Evolutionary conservation across 805 yeast species (phyloP).

Genomic region (Tetrapisispora taiwanensis): DNA sequence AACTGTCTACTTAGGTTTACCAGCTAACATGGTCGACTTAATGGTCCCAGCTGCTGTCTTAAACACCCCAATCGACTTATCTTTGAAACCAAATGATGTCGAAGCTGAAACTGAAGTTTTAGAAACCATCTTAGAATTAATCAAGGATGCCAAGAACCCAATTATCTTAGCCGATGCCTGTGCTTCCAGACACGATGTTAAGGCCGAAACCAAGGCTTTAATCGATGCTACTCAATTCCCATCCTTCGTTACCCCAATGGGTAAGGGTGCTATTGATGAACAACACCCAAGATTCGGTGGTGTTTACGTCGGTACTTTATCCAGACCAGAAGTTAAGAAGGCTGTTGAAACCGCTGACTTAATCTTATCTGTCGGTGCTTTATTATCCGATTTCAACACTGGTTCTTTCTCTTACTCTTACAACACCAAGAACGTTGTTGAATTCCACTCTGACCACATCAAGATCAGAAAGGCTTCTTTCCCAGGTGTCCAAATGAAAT

Average conservation of each 20-base stretch:
- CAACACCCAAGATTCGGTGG: conserved; percentile 68
- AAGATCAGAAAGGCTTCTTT: conserved; percentile 60
- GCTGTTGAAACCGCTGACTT: conserved; percentile 68
- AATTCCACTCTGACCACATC: conserved; percentile 69
- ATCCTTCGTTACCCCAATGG: conserved; percentile 82
- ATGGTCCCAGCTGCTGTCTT: conserved; percentile 47
- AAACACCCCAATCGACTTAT: conserved; percentile 54
- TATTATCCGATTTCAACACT: conserved; percentile 81
- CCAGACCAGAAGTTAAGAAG: conserved; percentile 60
- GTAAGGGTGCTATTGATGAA: conserved; percentile 73
- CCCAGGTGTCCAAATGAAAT: conserved; percentile 66
- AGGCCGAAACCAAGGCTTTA: conserved; percentile 49
- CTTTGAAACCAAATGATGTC: conserved; percentile 46
- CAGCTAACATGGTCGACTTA: conserved; percentile 69
- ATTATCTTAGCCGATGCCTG: conserved; percentile 78
- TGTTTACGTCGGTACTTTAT: conserved; percentile 75
- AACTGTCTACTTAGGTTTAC: conserved; percentile 76
- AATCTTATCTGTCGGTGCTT: conserved; percentile 69
- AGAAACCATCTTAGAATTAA: conserved; percentile 40
- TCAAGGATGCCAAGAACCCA: conserved; percentile 55
- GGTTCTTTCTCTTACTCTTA: conserved; percentile 75
- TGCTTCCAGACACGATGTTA: conserved; percentile 66
- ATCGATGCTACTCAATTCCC: conserved; percentile 67
- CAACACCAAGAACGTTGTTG: conserved; percentile 64
- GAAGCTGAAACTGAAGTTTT: conserved; percentile 58